Conservation (phyloP, 2,329 filamentous ascomycete genomes). For the Thelonectria blattea region DNA sequence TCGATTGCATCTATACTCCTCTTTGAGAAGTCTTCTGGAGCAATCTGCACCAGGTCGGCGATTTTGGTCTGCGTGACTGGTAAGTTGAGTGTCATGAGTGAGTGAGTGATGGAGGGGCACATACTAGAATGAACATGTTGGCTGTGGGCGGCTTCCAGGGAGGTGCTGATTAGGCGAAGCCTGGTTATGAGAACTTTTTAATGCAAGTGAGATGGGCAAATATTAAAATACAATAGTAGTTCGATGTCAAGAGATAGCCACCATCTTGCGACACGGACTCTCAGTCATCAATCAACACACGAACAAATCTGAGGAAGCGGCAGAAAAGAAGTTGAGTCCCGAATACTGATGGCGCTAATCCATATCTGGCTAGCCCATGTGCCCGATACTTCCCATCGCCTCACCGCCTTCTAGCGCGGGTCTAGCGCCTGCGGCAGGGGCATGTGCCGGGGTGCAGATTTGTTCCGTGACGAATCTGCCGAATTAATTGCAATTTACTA, state of each 20-base stretch:
- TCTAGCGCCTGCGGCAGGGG: constrained; percentile 4
- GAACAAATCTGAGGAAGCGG: constrained; percentile 6
- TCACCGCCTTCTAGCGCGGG: constrained; percentile 20
- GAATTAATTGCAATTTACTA: not conserved
- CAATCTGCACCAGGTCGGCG: constrained; percentile 91
- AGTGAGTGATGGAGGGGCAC: constrained; percentile 17
- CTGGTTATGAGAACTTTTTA: too few species aligned
- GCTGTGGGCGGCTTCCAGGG: not conserved
- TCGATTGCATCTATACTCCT: constrained; percentile 84
- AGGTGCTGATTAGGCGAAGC: not conserved
- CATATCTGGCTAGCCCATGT: not conserved
- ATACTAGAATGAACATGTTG: constrained; percentile 59
- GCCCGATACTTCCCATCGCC: not conserved
- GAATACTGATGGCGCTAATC: not conserved
- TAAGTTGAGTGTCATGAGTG: constrained; percentile 22
- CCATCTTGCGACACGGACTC: not conserved
- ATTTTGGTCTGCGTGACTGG: constrained; percentile 75
- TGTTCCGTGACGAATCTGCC: constrained; percentile 6
- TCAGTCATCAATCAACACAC: not conserved
- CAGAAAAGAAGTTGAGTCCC: constrained; percentile 32
- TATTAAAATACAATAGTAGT: too few species aligned
- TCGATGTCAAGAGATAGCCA: too few species aligned
- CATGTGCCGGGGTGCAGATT: constrained; percentile 12
- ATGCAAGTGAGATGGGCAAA: too few species aligned
- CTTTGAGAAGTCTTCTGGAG: constrained; percentile 86